Evolutionary conservation across 2,329 filamentous ascomycete species (phyloP), one percentile per base, ranked within the genome.

Genomic region (Camptophora hylomeconis): DNA sequence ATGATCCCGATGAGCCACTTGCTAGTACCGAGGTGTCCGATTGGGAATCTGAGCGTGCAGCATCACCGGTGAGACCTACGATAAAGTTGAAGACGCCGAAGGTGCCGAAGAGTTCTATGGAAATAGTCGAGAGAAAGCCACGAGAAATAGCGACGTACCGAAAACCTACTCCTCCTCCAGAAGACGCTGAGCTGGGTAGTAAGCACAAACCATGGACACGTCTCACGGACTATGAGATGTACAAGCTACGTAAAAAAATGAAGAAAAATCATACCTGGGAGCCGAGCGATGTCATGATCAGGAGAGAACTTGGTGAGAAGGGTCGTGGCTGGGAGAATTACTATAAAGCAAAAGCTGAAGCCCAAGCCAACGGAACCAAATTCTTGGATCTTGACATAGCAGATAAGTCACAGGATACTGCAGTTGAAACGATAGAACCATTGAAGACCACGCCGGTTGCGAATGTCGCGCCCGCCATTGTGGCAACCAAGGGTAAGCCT

Each of bases 201-300:
- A 65, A 66, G 44, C 67, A 67, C 52, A 55, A 65, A 36, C 72
- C 72, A 2, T 77, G 72, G 72, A 58, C 71, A 42, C 68, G 70
- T 33, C 53, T 77, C 37, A 76, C 72, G 3, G 72, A 75, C 40
- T 77, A 66, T 56, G 72, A 77, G 45, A 73, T 77, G 70, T 72
- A 71, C 4, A 70, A 67, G 28, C 51, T 77, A 14, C 62, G 72
- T 29, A 76, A 76, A 50, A 65, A 69, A 40, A 77, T 77, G 72
- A 77, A 77, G 57, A 77, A 77, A 57, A 77, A 77, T 38, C 69
- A 71, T 5, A 64, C 73, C n/a, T 77, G 72, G 72, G 66, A 69
- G 24, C 72, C 72, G 1, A 75, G 70, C 39, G 68, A 72, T 36
- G 70, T 73, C 7, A 77, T 77, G 72, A 72, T 76, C 25, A 61